A percentile compares a stretch with the other conserved stretches of the same genome.
Conservation (phyloP, 2,329 filamentous ascomycete species). For the Clonostachys byssicola region DNA sequence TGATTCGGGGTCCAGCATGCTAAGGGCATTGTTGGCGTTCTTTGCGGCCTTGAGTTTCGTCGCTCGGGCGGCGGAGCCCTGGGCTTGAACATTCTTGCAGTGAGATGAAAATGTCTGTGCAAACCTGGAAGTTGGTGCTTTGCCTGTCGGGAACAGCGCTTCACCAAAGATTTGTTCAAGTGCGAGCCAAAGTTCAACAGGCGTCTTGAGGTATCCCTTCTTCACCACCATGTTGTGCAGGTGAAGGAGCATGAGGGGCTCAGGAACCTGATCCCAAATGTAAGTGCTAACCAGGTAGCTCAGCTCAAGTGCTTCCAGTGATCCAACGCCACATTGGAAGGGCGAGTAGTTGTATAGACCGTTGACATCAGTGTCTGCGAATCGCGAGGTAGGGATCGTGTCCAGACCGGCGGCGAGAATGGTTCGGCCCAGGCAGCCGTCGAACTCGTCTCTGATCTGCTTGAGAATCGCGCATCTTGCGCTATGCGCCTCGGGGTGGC, state of each 20-base stretch:
- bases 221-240: conserved; percentile 42
- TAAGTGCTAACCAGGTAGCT: conserved; percentile 23
- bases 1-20: background rate
- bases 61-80: background rate
- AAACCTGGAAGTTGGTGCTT: no score
- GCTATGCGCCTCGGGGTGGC: background rate
- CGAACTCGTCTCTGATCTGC: background rate
- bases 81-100: background rate
- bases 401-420: background rate
- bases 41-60: background rate
- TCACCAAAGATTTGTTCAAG: background rate
- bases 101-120: background rate
- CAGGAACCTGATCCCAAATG: conserved; percentile 32
- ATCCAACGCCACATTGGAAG: conserved; percentile 38
- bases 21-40: background rate
- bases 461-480: background rate
- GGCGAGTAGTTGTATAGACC: conserved; percentile 44
- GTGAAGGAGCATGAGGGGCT: conserved; percentile 33
- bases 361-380: conserved; percentile 31
- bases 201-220: conserved; percentile 26
- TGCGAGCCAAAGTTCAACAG: background rate
- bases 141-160: background rate
- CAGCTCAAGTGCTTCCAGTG: conserved; percentile 36
- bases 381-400: conserved; percentile 28
- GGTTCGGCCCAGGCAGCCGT: background rate